Evolutionary conservation across 179 eudicot genomes (phyloP), one percentile per base, ranked within the genome.

Genomic region (Drosera spatulata): DNA sequence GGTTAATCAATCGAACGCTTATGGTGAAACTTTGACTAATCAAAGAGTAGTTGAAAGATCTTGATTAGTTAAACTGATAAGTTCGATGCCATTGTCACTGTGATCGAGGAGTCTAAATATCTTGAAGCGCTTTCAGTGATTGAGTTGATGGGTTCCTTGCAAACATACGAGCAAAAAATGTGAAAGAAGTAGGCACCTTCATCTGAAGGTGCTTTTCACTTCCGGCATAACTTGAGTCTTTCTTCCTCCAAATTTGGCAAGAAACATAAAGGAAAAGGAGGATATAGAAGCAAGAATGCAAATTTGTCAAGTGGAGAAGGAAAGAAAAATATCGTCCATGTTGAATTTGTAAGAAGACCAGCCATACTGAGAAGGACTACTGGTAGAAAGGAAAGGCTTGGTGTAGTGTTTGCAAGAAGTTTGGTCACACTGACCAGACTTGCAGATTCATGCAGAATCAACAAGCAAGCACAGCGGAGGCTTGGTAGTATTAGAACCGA

Each of bases 1-100:
- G 4, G 57, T 66, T 1, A 66, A 66, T 8, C 56, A 66, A 66
- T 48, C 58, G 63, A 74, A 48, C 46, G 61, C 47, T 0, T 57
- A 57, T 63, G 70, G 64, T 6, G 69, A 71, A 5, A 50, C 59
- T 44, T 42, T 72, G 4, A 0, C 51, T 0, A 42, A 62, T 59
- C 10, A 57, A 41, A 52, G 46, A 7, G 22, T 46, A n/a, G 59
- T 65, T 8, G 60, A 73, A 11, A 68, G 60, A 37, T 62, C 39
- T 7, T 64, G 37, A 63, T 52, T 2, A 64, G 56, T 10, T 39
- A 64, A 39, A 50, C 61, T 2, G 41, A 61, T 41, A 60, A 14
- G 6, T 64, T 59, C 37, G 42, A 45, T 4, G 37, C 56, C 2
- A 61, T 58, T 33, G 43, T 67, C 11, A 22, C 66, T 2, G 41